Evolutionary conservation across 1,284 basidiomycete genomes (phyloP), one percentile per base, ranked within the genome.

Genomic region (Trametes sp.): DNA sequence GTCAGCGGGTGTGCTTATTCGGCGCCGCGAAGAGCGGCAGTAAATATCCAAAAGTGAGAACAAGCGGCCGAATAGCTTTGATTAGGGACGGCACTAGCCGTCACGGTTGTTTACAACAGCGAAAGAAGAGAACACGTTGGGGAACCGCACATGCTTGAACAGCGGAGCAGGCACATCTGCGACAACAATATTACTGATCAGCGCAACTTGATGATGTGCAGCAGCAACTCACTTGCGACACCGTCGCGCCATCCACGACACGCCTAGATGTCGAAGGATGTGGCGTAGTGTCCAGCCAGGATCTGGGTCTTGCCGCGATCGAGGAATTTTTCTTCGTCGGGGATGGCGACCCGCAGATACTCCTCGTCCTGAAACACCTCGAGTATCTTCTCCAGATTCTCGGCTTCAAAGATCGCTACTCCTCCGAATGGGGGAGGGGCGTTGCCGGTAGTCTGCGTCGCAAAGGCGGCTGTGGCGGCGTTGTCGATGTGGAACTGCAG

Each of bases 311-410:
- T 24, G 10, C n/a, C 24, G 21, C 55, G 23, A 7, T 41, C 26
- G 9, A 62, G n/a, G 33, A 59, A 55, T 2, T 8, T 59, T 11
- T 55, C 52, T 41, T 55, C 52, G 33, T 55, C 53, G 0, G 61
- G 61, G 31, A 48, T 14, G 3, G 54, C 51, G 7, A 59, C 19
- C 16, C 61, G 56, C 14, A 24, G 11, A 31, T 58, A 59, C 24
- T 70, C 67, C 21, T 64, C 61, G 57, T 58, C 59, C n/a, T 50
- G 51, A 46, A 69, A 69, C 38, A 69, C 54, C 35, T 59, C 64
- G 51, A 53, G 59, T 24, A 70, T 54, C 41, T 59, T 64, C 31
- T 69, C 63, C 28, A 67, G 62, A 14, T 53, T 55, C 35, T 66
- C 57, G 24, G 63, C 67, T 41, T 70, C 69, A 44, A 69, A 64